Base-by-base conservation (phyloP, 192 early-diverging fungal species). In the Coemansia sp. region DNA sequence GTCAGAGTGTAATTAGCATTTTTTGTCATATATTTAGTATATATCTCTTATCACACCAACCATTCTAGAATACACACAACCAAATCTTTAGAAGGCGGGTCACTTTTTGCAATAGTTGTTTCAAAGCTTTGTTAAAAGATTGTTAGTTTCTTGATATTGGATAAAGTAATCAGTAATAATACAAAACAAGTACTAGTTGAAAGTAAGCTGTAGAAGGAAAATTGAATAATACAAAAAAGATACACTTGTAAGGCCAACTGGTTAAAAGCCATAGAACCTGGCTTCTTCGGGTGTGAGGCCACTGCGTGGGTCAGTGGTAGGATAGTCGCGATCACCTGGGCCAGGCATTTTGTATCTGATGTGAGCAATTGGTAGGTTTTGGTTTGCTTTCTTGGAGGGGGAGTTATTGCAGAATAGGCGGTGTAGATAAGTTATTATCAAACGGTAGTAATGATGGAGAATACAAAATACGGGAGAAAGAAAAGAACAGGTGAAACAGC, bases 201-300 rank as follows among this genome's bases (percentile, higher is more conserved):
- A 49, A 49, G 7, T 49, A 21, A 43, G 40, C 40, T 43, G 14
- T 16, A 43, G 26, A 26, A 19, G n/a, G 19, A 21, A 3, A 49
- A n/a, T 47, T 7, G 46, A 47, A 52, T 52, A 30, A 28, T 55
- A 55, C 52, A 55, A 13, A 28, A 52, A 30, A 55, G 4, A 30
- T 55, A 55, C 28, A 55, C 3, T 30, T 55, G 3, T 19, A 30
- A 30, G 52, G 52, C 11, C 3, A 14, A 10, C 49, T 9, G 26
- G 14, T 39, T 62, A 70, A 37, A 76, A 55, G 38, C 74, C 68
- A 35, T 70, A 80, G 28, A 74, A 65, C 13, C 73, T 58, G 23
- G 77, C 69, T 35, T 80, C 77, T 13, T 80, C 72, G 13, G 73
- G 66, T 0, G 73, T 67, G 16, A 80, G 58, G 17, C 73, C 72